Base-by-base conservation (phyloP, 352 stramenopile species). In the Pythium monospermum region DNA sequence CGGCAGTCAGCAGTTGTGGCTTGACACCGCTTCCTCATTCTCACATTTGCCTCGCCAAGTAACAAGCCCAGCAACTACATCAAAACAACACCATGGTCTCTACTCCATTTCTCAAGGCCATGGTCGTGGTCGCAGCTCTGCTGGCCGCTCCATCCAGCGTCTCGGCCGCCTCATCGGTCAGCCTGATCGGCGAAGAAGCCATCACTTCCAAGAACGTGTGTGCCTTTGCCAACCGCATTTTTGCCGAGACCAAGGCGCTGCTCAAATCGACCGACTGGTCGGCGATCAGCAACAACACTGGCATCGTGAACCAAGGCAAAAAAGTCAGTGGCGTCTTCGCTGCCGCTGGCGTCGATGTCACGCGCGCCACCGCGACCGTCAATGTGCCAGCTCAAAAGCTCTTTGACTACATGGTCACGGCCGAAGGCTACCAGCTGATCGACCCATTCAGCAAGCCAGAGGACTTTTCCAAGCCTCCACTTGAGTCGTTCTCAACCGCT, bases 371-470 rank as follows among this genome's bases (percentile, higher is more conserved):
- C 1, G 64, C 40, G 4, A 26, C 65, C 25, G 57, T 71, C 2
- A 21, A 61, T 32, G 49, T 53, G 2, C 50, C 59, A 15, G 64
- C 64, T 3, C 64, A 71, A 36, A 57, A 58, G 49, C 47, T 71
- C 31, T 71, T 71, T 22, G 59, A 71, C 39, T 66, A 57, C 46
- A 59, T 71, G 19, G 55, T 71, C 41, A 69, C 64, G 19, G 59
- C 59, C 2, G 8, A 49, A 18, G 64, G 59, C 43, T 50, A 27
- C 31, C 44, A 51, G 32, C 32, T 51, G 12, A 51, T 51, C 44
- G 44, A 51, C 21, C 44, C 44, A 5, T 30, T 39, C 21, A 51
- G 44, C 25, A 51, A 19, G 5, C 44, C 44, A 8, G 44, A 51
- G 25, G 44, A 51, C 32, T 51, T 51, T 31, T 39, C 30, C 28